These are phyloP conservation scores for Oryza australiensis DNA, from an alignment of 176 grass and related monocot genomes.

Conservation along the genomic window DNA sequence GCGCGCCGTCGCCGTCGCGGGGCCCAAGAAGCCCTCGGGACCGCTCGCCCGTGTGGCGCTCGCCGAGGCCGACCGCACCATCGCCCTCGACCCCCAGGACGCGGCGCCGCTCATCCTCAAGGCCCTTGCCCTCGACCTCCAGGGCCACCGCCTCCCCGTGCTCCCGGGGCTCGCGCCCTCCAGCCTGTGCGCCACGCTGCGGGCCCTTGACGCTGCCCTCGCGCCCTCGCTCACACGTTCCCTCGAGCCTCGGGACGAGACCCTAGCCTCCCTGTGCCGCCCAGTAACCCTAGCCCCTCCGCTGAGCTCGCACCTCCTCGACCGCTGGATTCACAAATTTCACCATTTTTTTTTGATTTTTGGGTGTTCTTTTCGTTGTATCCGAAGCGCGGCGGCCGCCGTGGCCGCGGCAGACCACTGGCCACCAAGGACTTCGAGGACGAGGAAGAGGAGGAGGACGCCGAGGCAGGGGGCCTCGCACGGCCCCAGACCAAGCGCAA, in stretches of 20 bases:
- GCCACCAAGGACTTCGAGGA: slow-evolving; percentile 24
- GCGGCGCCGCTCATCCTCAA: too few species aligned
- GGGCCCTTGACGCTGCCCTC: too few species aligned
- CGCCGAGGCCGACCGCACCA: too few species aligned
- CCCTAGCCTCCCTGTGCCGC: slow-evolving; percentile 33
- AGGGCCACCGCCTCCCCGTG: too few species aligned
- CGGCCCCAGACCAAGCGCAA: slow-evolving; percentile 52
- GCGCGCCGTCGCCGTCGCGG: too few species aligned
- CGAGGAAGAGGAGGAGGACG: neutral
- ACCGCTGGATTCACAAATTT: neutral
- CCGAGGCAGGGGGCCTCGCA: slow-evolving; percentile 12
- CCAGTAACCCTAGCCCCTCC: slow-evolving; percentile 33
- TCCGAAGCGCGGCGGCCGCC: slow-evolving; percentile 60
- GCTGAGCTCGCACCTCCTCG: too few species aligned
- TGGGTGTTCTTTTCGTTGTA: neutral
- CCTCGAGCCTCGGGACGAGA: slow-evolving; percentile 37
- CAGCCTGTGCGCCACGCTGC: too few species aligned
- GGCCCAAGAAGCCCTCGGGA: too few species aligned
- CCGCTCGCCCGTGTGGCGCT: too few species aligned
- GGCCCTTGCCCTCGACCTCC: too few species aligned
- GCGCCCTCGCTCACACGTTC: neutral
- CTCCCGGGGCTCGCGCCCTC: too few species aligned
- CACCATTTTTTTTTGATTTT: neutral
- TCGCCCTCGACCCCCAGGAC: too few species aligned
- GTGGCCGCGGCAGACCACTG: slow-evolving; percentile 31